Base-by-base conservation (phyloP, 306 rosid species). In the Lablab purpureus region DNA sequence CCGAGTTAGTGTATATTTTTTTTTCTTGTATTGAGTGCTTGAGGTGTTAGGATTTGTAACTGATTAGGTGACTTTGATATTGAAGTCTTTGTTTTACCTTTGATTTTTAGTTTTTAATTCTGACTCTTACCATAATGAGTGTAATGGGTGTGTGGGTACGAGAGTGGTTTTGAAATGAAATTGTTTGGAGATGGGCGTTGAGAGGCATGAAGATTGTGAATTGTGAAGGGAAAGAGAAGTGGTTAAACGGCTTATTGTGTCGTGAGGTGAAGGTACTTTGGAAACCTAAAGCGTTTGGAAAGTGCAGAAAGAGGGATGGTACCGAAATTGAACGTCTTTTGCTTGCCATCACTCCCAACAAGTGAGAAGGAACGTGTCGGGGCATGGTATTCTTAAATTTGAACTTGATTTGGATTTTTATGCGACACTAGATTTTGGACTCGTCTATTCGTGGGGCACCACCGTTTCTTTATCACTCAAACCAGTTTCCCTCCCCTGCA, bases 41-140 rank as follows among this genome's bases (percentile, higher is more conserved):
- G 82, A 75, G 90, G 80, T 18, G 75, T 67, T 81, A 84, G 89
- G 82, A 37, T 45, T 58, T 52, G 78, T 72, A 84, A 74, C 86
- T 76, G 82, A 74, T 85, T 84, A 81, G 85, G 65, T 62, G 72
- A 59, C 80, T 58, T 82, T 73, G 50, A 73, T 46, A 5, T 69
- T 14, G 12, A 23, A n/a, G 21, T 32, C 4, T 7, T 54, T 11
- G 2, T 34, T 47, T 32, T 14, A 36, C 27, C n/a, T 27, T 60
- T 60, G 2, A 27, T 1, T 60, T 60, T 7, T 30, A 1, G 0
- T 14, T 62, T 30, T 28, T 13, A 11, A 43, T 43, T 43, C 15
- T 0, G 4, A 14, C 2, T 10, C 1, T 0, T 7, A 62, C 7
- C 4, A 58, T 58, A 58, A 23, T 56, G 12, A 58, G 13, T 59